Evolutionary conservation across 202 grass and related monocot genomes (phyloP), one percentile per base, ranked within the genome.

Genomic region (Setaria viridis): DNA sequence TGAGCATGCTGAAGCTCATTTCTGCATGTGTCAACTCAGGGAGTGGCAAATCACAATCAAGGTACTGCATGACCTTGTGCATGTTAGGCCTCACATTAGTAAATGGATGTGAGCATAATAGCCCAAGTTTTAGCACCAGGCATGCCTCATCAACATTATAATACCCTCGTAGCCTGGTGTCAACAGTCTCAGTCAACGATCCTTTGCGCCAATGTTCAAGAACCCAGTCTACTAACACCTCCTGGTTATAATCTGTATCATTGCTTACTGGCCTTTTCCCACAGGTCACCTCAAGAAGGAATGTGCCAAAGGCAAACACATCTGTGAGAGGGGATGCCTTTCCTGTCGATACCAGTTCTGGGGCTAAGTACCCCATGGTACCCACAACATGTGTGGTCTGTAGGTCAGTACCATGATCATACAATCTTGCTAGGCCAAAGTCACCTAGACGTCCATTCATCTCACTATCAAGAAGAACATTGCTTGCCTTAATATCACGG

Each of bases 231-330:
- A 48, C 47, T 13, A 48, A 48, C 46, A 48, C 46, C 10, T 11
- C 46, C 9, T 48, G 46, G 10, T 48, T 48, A 13, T 48, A 11
- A 11, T 48, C 11, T 48, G 11, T 11, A 48, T 48, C 9, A 11
- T 48, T 48, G 9, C 9, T 48, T 11, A 48, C 46, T 48, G 46
- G 46, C 46, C 47, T 48, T 12, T 48, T 2, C 47, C 47, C 47
- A 48, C 47, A 48, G 1, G 47, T 48, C 11, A 48, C 47, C 47
- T 48, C 47, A 3, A 48, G 47, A 48, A 48, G 47, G 11, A 48
- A 48, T 12, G 2, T 48, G 47, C 47, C 47, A 48, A 91, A 88
- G 0, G 90, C 78, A 8, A 73, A 91, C 14, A 91, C 89, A 46
- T 91, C 89, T 4, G 89, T 88, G 0, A 60, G 46, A 11, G 80